These are phyloP conservation scores for Coelastrella sp. DNA, from an alignment of 139 green algal genomes.

Conservation along the genomic window DNA sequence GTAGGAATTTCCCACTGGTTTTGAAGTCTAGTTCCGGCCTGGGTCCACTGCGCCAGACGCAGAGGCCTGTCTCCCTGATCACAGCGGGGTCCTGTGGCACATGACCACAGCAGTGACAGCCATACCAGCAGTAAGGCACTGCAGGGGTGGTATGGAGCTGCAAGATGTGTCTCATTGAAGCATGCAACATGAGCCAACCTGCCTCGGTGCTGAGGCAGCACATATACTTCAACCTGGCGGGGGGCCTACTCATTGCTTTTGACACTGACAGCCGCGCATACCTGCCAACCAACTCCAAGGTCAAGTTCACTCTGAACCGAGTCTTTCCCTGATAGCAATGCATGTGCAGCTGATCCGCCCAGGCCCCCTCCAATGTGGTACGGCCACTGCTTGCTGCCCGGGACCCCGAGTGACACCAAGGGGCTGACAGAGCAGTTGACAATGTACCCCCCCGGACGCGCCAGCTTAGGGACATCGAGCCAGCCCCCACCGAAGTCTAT, in stretches of 20 bases:
- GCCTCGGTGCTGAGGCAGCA: no score
- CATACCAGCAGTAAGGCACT: background rate
- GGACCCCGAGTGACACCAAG: constrained; percentile 16
- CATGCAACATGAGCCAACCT: no score
- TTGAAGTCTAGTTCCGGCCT: constrained; percentile 52
- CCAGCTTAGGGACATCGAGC: constrained; percentile 51
- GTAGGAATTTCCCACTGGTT: constrained; percentile 34
- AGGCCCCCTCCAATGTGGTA: constrained; percentile 45
- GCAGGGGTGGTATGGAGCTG: no score
- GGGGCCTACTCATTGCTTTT: no score
- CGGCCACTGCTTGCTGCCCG: constrained; percentile 25
- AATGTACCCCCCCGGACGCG: constrained; percentile 39
- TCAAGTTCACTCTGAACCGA: constrained; percentile 49
- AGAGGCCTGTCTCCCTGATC: constrained; percentile 52
- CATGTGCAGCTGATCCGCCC: constrained; percentile 48
- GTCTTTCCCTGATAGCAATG: constrained; percentile 50
- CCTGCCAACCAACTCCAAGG: constrained; percentile 52
- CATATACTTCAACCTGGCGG: no score
- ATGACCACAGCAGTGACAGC: background rate
- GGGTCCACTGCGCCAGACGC: constrained; percentile 51
- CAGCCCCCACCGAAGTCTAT: constrained; percentile 49
- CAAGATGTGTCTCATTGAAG: no score
- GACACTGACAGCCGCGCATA: background rate
- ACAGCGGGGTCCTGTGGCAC: constrained; percentile 19
- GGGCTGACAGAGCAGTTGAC: constrained; percentile 56